A percentile compares a stretch with the other conserved stretches of the same genome.
These are phyloP conservation scores for Fraxinus pennsylvanica DNA, from an alignment of 257 asterid genomes.

Conservation along the genomic window DNA sequence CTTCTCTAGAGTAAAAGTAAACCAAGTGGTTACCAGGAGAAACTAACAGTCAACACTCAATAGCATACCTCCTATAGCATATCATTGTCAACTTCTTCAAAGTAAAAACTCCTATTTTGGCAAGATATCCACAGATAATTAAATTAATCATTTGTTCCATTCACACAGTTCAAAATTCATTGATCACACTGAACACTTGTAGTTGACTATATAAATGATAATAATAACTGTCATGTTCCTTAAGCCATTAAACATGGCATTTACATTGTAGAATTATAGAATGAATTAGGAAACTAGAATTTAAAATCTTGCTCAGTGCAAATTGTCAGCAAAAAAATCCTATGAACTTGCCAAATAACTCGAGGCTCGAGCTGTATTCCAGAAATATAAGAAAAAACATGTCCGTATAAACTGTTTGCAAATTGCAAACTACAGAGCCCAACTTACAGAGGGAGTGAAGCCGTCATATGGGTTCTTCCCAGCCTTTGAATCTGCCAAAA, in stretches of 20 bases:
- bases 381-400: slow-evolving; percentile 11
- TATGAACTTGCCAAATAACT: not conserved
- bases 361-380: slow-evolving; percentile 4
- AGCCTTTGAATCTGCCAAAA: slow-evolving; percentile 90
- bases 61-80: not conserved
- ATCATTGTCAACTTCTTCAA: too few species aligned
- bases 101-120: not conserved
- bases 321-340: not conserved
- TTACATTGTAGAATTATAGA: not conserved
- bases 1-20: not conserved
- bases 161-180: not conserved
- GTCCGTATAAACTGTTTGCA: slow-evolving; percentile 19
- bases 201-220: not conserved
- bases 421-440: slow-evolving; percentile 18
- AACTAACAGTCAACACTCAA: not conserved
- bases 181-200: not conserved
- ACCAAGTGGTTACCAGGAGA: not conserved
- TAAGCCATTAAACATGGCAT: not conserved
- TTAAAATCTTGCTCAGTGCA: not conserved
- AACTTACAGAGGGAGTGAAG: slow-evolving; percentile 90
- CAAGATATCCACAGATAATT: not conserved
- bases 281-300: not conserved
- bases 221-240: not conserved
- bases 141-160: not conserved
- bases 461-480: slow-evolving; percentile 97